Evolutionary conservation across 2,329 filamentous ascomycete species (phyloP), one percentile per base, ranked within the genome.

Genomic region (Xylaria multiplex): DNA sequence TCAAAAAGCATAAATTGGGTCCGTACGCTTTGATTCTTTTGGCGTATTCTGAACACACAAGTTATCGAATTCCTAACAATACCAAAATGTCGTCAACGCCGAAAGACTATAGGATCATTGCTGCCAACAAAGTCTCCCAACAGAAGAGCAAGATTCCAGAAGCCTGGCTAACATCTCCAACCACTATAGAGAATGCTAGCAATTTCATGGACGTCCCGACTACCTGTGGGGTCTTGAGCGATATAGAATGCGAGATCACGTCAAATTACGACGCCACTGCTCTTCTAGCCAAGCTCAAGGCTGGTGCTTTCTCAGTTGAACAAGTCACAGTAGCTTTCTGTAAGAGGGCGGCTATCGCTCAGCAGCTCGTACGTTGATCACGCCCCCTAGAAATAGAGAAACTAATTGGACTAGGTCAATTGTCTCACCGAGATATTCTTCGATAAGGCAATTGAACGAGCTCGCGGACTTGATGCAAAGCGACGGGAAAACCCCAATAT

Each of bases 351-450:
- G 78, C 81, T 2, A 79, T 83, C 22, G 80, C 80, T 2, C 81
- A 82, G 24, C 81, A 83, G 65, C 75, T 80, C 49, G 67, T 67
- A 14, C 24, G 64, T 60, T 11, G 24, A n/a, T 27, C 22, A 3
- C 11, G 6, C 22, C 13, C 13, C 35, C 6, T 9, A 22, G n/a
- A 11, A 19, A 3, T 22, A 13, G 14, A 32, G 24, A 19, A 27
- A 27, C 40, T 49, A 50, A 57, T 35, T 50, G 9, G 37, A 27
- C 13, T 32, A 70, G 69, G 67, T 59, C 8, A 78, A 80, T 65
- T 79, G 77, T 50, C 69, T 80, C 27, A 80, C 77, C 1, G 82
- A 84, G 62, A 79, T 84, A 2, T 79, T 84, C 64, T 85, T 85
- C 70, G 73, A 79, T 5, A 73, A 77, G 32, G 84, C 83, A 2